These are phyloP conservation scores for Goniomonas avonlea DNA, from an alignment of 78 protist genomes.

Conservation along the genomic window DNA sequence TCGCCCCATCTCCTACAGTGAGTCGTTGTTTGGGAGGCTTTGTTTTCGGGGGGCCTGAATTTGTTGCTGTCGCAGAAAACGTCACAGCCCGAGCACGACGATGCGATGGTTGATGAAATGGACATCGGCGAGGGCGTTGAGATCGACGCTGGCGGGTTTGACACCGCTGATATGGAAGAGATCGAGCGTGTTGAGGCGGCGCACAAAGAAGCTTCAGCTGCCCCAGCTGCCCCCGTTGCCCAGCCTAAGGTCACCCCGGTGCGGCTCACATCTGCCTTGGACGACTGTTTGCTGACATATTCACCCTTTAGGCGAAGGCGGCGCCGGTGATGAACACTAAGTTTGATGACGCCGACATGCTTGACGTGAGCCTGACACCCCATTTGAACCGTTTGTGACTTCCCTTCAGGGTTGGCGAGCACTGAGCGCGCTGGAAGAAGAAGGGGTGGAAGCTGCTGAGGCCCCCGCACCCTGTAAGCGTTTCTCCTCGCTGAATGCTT, in stretches of 20 bases:
- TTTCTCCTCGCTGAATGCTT: background rate
- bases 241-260: background rate
- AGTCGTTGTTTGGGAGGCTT: too few species aligned
- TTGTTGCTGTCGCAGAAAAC: too few species aligned
- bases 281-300: background rate
- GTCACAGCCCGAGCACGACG: too few species aligned
- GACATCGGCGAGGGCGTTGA: too few species aligned
- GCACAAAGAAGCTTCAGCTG: too few species aligned
- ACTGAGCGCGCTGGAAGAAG: constrained; percentile 1
- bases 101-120: too few species aligned
- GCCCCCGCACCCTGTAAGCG: background rate
- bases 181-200: too few species aligned
- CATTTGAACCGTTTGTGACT: background rate
- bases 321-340: background rate
- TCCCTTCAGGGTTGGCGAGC: constrained; percentile 4
- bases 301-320: background rate
- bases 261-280: background rate
- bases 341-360: background rate
- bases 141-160: too few species aligned
- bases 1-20: too few species aligned
- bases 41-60: too few species aligned
- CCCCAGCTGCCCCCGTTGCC: too few species aligned
- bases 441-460: background rate
- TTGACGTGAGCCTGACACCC: background rate
- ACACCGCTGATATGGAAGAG: too few species aligned